These are phyloP conservation scores for Haematococcus lacustris DNA, from an alignment of 139 green algal species.

Conservation along the genomic window DNA sequence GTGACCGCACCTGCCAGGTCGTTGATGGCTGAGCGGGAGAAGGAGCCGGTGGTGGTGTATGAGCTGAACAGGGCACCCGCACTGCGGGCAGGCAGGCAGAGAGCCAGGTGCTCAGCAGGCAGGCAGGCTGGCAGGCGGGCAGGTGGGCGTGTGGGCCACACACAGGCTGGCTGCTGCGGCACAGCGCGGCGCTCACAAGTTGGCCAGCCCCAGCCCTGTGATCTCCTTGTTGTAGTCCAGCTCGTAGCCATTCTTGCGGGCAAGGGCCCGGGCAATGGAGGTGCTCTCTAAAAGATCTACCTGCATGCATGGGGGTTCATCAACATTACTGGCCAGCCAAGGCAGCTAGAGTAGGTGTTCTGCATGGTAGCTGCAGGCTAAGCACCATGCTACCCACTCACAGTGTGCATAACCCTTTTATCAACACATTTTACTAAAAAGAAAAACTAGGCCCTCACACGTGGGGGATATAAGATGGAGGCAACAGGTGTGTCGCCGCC, in stretches of 20 bases:
- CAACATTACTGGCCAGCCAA: too few species aligned
- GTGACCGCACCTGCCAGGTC: constrained; percentile 43
- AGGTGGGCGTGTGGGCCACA: neutral
- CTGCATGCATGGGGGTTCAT: too few species aligned
- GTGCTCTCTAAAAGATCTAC: constrained; percentile 79
- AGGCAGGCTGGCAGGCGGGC: neutral
- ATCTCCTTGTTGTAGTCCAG: constrained; percentile 81
- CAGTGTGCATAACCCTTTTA: too few species aligned
- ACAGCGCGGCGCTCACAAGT: constrained; percentile 46
- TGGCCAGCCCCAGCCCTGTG: constrained; percentile 75
- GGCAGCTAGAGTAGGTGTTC: too few species aligned
- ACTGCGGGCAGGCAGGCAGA: neutral
- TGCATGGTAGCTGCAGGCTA: too few species aligned
- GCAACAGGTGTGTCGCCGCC: too few species aligned
- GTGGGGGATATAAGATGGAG: too few species aligned
- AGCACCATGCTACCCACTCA: too few species aligned
- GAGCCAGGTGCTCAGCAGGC: neutral
- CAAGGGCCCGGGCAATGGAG: constrained; percentile 75
- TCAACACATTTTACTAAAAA: too few species aligned
- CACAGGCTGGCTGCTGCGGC: too few species aligned
- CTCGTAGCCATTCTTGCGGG: constrained; percentile 73
- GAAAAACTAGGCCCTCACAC: too few species aligned
- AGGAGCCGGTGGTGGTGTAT: constrained; percentile 64
- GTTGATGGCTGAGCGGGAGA: constrained; percentile 79
- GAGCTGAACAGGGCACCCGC: constrained; percentile 66